Base-by-base conservation (phyloP, 2,329 filamentous ascomycete species). In the Aureobasidium sp. region DNA sequence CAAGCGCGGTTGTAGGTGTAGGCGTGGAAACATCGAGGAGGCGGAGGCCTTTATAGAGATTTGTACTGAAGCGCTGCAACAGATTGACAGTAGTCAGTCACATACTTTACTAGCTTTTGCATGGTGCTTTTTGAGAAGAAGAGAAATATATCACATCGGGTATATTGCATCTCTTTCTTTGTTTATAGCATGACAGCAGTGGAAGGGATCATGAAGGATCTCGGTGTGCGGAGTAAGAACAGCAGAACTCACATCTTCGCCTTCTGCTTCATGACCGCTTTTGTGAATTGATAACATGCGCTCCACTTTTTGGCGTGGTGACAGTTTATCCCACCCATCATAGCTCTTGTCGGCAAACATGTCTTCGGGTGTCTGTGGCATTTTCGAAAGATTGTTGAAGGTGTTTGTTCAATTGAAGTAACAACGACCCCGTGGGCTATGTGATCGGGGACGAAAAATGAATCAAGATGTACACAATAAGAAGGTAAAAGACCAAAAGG, bases 211-310 rank as follows among this genome's bases (percentile, higher is more conserved):
- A 44, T 44, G 13, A 44, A 9, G 41, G 7, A 8, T 5, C 20
- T 12, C 29, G 9, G 24, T 43, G 7, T 43, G 26, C 20, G 13
- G 3, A 29, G 7, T 1, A 8, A 29, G 15, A 29, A 37, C n/a
- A 10, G 1, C 1, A 6, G 10, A 12, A 60, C 57, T 51, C 15
- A 61, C 57, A 17, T 61, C 57, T 39, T 61, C 47, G 5, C 37
- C 57, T 44, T 34, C 9, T 34, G 5, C 29, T 8, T 52, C 37
- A 24, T 61, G 46, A 10, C 47, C 47, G 9, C 46, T 44, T 10
- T 27, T 61, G 15, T 52, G 57, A 24, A 52, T 52, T n/a, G 5
- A n/a, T 9, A 61, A 29, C 57, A 61, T 44, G 6, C 57, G 36
- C 7, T 61, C 57, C 5, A 61, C 57, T 44, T 52, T 61, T 15